Evolutionary conservation across 768 basidiomycete species (phyloP), one percentile per base, ranked within the genome.

Genomic region (Suillus occidentalis): DNA sequence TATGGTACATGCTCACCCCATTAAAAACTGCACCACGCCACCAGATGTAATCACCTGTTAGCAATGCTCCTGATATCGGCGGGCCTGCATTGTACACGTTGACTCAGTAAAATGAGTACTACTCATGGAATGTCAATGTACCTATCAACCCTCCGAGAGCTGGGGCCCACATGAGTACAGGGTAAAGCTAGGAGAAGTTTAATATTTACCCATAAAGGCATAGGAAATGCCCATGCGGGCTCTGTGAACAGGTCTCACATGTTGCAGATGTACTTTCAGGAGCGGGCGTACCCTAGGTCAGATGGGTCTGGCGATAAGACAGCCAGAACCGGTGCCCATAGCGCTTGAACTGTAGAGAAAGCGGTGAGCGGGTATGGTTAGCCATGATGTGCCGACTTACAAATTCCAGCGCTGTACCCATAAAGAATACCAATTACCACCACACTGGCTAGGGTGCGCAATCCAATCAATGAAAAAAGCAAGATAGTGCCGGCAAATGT

Each of bases 1-100:
- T 18, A 31, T 5, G 13, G 25, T 37, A 14, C 28, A 3, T 39
- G 66, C 75, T 42, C 49, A 80, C 76, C 63, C 85, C 86, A 36
- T 82, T 78, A 68, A 87, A 89, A 9, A 87, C 62, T 13, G 82
- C 82, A 1, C 85, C 84, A 40, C 83, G 78, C 84, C 85, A 87
- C 88, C 88, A 89, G 6, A 83, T 69, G 64, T 83, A 87, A 0
- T 78, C 72, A 9, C 77, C 66, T 0, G 85, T 81, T 8, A 89
- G 80, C 34, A 89, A 73, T 5, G 85, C 82, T 0, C 88, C 88
- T 40, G 82, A 82, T 63, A 88, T 83, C 1, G 88, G 87, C 0
- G 85, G 83, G 12, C 87, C 86, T 80, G 3, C 82, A 78, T 8
- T 81, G 81, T 77, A 61, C 53, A 31, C 49, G 59, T 56, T 31